Base-by-base conservation (phyloP, 1,284 basidiomycete species). In the Abortiporus biennis region DNA sequence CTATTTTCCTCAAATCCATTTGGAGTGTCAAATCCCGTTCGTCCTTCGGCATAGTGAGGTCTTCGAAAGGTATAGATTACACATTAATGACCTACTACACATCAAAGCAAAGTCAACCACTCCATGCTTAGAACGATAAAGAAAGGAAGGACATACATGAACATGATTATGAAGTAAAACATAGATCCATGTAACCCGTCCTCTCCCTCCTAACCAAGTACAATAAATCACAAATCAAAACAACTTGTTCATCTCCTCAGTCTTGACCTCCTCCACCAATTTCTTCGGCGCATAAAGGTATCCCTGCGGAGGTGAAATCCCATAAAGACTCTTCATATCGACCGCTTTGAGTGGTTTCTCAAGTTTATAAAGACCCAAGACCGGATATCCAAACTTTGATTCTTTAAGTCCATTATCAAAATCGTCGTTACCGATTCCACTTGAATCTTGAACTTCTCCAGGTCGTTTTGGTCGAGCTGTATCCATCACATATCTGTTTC, bases 391-490 rank as follows among this genome's bases (percentile, higher is more conserved):
- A 42, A 54, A 62, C 38, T 57, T 58, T 3, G 52, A 53, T 38
- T 52, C 20, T 43, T 55, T 57, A 32, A 50, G 41, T 5, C 58
- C 57, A 6, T 48, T 44, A 44, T 65, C 59, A 43, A 65, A 65
- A 34, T 61, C 61, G 42, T 58, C 59, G 44, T 64, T 65, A 19
- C 62, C 62, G 6, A 63, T 40, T 9, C 63, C 62, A 11, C 48
- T 46, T 2, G 58, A 45, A 39, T 60, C 62, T 24, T 53, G 40
- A 11, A 65, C 54, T 38, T 62, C 49, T 4, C 63, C 62, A 2
- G 62, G 63, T 3, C 46, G 43, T 42, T 62, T 64, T 5, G 59
- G 60, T 2, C 33, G 30, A 12, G 50, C 36, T 9, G 60, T 63
- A 4, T 51, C 41, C 41, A 58, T 52, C 15, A 64, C 54, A 42